phyloP scores from a whole-genome alignment of 371 early-diverging fungal species.

The Mortierella sp. region DNA sequence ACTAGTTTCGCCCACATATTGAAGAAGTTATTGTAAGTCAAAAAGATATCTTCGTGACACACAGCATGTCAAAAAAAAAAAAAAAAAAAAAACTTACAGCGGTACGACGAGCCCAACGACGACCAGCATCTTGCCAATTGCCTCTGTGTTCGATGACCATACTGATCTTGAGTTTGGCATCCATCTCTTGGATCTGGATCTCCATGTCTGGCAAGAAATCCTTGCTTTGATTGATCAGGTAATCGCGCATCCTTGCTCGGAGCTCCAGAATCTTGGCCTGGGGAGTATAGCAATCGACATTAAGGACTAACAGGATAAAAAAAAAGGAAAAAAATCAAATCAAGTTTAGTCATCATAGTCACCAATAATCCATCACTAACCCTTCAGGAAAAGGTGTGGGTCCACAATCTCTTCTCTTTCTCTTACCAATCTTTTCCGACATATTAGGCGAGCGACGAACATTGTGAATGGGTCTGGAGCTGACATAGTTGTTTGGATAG shows the following conservation, averaged over 20 bases:
- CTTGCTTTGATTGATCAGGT: constrained; percentile 68
- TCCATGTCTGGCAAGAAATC: constrained; percentile 72
- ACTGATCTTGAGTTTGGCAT: constrained; percentile 61
- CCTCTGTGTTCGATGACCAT: constrained; percentile 74
- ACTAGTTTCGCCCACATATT: constrained; percentile 39
- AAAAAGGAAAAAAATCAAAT: neutral
- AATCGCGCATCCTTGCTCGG: constrained; percentile 63
- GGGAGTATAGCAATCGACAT: constrained; percentile 74
- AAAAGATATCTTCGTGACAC: neutral
- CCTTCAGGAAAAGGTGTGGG: too few species aligned
- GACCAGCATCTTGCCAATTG: constrained; percentile 81
- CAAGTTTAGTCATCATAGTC: too few species aligned
- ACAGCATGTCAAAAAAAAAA: neutral
- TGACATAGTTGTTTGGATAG: constrained; percentile 75
- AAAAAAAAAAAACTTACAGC: constrained; percentile 20
- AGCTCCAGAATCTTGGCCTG: constrained; percentile 66
- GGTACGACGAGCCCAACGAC: constrained; percentile 70
- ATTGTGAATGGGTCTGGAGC: constrained; percentile 80
- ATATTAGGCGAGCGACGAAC: constrained; percentile 75
- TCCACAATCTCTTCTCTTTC: neutral
- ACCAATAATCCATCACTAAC: too few species aligned
- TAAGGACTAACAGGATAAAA: constrained; percentile 47
- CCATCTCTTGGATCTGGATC: constrained; percentile 68
- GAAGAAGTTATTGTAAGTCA: neutral
- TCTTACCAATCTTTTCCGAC: constrained; percentile 64